phyloP scores from a whole-genome alignment of 2,329 filamentous ascomycete species.

The Calonectria fujianensis region DNA sequence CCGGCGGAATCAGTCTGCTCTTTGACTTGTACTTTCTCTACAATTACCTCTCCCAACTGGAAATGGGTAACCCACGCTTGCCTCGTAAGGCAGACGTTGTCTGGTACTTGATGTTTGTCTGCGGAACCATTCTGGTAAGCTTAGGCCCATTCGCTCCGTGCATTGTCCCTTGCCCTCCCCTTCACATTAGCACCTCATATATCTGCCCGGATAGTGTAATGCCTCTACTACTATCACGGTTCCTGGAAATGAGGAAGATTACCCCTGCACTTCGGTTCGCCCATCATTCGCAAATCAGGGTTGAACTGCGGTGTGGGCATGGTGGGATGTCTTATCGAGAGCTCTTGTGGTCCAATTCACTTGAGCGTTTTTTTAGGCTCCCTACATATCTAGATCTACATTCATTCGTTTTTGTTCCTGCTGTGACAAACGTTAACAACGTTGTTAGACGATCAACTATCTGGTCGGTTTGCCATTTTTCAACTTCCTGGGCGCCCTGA shows the following conservation, averaged over 20 bases:
- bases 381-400: slow-evolving; percentile 71
- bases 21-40: slow-evolving; percentile 87
- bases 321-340: slow-evolving; percentile 86
- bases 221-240: slow-evolving; percentile 84
- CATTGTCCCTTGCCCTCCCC: slow-evolving; percentile 40
- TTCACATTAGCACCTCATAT: slow-evolving; percentile 69
- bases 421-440: slow-evolving; percentile 50
- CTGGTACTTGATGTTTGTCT: slow-evolving; percentile 86
- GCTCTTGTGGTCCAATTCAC: slow-evolving; percentile 77
- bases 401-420: slow-evolving; percentile 42
- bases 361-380: slow-evolving; percentile 77
- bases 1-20: slow-evolving; percentile 69
- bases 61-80: slow-evolving; percentile 83
- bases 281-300: slow-evolving; percentile 82
- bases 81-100: slow-evolving; percentile 85
- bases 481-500: slow-evolving; percentile 78
- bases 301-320: slow-evolving; percentile 80
- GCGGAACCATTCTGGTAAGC: slow-evolving; percentile 86
- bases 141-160: slow-evolving; percentile 51
- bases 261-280: slow-evolving; percentile 78
- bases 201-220: slow-evolving; percentile 86
- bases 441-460: slow-evolving; percentile 58
- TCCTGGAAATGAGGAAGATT: slow-evolving; percentile 90
- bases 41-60: slow-evolving; percentile 84
- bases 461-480: slow-evolving; percentile 57